These are phyloP conservation scores for Lodderomyces pseudojiufengensis DNA, from an alignment of 1,139 yeast genomes.

Conservation along the genomic window DNA sequence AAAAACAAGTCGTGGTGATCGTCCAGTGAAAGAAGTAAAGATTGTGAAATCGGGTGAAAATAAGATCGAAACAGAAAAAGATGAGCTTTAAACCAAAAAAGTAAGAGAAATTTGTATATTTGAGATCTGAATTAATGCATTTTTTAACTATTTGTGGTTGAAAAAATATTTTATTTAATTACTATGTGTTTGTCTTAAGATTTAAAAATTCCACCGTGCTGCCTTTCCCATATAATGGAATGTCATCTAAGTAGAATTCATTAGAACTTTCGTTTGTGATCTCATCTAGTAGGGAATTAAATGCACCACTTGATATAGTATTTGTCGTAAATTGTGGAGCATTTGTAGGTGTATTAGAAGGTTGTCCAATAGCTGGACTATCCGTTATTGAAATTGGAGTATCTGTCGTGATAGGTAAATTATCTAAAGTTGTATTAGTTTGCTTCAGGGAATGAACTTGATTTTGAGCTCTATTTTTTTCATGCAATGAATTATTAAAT, in stretches of 20 bases:
- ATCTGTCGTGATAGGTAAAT: conserved; percentile 14
- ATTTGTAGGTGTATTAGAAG: conserved; percentile 10
- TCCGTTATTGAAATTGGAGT: conserved; percentile 21
- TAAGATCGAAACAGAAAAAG: conserved; percentile 21
- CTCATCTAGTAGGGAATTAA: conserved; percentile 29
- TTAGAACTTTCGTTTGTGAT: conserved; percentile 16
- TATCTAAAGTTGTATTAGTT: conserved; percentile 9
- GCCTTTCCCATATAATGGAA: conserved; percentile 39
- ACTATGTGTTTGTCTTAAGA: conserved; percentile 20
- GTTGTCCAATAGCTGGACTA: conserved; percentile 16
- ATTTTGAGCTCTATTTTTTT: conserved; percentile 4
- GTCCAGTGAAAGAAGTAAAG: conserved; percentile 50
- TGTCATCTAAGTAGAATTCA: conserved; percentile 35
- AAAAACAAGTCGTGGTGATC: conserved; percentile 46
- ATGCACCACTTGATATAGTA: conserved; percentile 28
- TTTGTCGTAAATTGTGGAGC: conserved; percentile 3
- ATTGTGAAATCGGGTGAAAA: conserved; percentile 48
- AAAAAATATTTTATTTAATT: no score
- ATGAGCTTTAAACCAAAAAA: conserved; percentile 22
- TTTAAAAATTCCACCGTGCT: conserved; percentile 39
- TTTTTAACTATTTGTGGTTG: no score
- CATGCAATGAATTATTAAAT: conserved; percentile 18
- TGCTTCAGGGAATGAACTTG: conserved; percentile 8
- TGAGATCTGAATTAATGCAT: no score
- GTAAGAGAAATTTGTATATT: conserved; percentile 1